Conservation (phyloP, 441 rosid genomes). For the Omphalea diandra region DNA sequence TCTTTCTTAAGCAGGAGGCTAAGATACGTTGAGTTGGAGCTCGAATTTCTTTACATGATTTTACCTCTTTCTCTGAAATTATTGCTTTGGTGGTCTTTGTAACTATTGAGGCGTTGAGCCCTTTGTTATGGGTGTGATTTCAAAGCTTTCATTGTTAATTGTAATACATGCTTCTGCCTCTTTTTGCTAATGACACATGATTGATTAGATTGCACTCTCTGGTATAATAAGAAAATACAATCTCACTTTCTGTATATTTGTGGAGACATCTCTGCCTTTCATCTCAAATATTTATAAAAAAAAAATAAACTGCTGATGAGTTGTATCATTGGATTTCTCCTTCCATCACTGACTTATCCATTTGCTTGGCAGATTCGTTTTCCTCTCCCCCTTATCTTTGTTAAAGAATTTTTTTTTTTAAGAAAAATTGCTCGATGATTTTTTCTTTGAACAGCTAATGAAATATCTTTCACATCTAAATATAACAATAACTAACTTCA, state of each 20-base stretch:
- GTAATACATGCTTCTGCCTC: slow-evolving; percentile 5
- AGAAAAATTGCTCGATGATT: no score
- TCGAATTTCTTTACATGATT: not conserved
- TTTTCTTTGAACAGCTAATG: no score
- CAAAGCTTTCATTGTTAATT: not conserved
- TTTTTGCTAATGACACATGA: not conserved
- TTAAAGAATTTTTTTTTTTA: no score
- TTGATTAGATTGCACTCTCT: not conserved
- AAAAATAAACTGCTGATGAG: not conserved
- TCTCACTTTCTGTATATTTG: not conserved
- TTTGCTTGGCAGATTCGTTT: not conserved
- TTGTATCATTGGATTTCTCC: not conserved
- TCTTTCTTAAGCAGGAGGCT: not conserved
- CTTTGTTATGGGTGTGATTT: not conserved
- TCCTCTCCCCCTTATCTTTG: not conserved
- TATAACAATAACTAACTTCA: no score
- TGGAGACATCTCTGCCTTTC: slow-evolving; percentile 4
- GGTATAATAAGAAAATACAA: not conserved
- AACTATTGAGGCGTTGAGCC: not conserved
- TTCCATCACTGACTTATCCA: not conserved
- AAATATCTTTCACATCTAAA: no score
- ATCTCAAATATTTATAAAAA: not conserved
- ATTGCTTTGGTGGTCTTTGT: not conserved
- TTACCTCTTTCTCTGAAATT: no score
- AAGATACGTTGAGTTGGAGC: not conserved